Evolutionary conservation across 1,284 basidiomycete species (phyloP), one percentile per base, ranked within the genome.

Genomic region (Kalmanozyma brasiliensis): DNA sequence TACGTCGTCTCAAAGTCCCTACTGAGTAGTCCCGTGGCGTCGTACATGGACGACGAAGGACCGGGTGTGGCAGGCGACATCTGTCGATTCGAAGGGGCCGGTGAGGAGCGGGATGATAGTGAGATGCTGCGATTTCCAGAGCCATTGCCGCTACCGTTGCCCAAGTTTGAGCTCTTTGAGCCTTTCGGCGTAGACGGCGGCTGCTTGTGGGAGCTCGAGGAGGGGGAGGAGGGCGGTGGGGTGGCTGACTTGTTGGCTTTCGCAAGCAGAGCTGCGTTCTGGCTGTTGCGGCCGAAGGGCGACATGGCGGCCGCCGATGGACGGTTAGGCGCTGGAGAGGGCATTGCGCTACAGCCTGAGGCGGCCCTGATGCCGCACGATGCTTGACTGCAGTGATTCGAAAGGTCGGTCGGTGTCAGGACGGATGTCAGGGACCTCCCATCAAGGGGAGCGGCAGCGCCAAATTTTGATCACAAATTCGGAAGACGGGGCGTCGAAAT

Each of bases 1-100:
- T 73, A 69, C 17, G 76, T 77, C 9, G 60, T 69, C 38, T 80
- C 78, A 20, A 52, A 61, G 11, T 74, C 59, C 22, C 78, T 58
- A 16, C 73, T 70, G 13, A 76, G 43, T 8, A 69, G 20, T 19
- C 66, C 66, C 13, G 66, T 63, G 24, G 66, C 34, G 30, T 69
- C 66, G 56, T 59, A 69, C 32, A 59, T 57, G 4, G 56, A 63
- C 24, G 52, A 13, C 0, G 56, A 52, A 10, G 56, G 47, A 2
- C 62, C 52, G 4, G 56, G 52, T 4, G 51, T 65, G 6, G 56
- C 22, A 14, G 62, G 56, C 5, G 62, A 51, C 4, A 47, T 33
- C 26, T 38, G 36, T 16, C 56, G 55, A 24, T 42, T 63, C 17
- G 55, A 34, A 19, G 66, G 33, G 11, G 24, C 19, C 0, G 66